A percentile compares a stretch with the other conserved stretches of the same genome.
Evolutionary conservation across 2,329 filamentous ascomycete species (phyloP).

Genomic region (Curvularia lunata): DNA sequence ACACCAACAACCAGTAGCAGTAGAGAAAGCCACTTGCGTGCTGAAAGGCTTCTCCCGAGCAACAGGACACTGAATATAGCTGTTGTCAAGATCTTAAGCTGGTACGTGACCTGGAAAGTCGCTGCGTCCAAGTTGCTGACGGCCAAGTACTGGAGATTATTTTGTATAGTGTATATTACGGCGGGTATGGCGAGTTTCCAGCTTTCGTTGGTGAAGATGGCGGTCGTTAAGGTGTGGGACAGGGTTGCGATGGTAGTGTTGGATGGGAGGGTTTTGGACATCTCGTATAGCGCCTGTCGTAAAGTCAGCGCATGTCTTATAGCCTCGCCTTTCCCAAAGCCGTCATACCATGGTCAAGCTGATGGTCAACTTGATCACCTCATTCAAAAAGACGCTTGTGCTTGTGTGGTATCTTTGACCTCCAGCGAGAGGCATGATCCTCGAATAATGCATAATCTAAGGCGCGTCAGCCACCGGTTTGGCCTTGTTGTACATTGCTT

Average conservation of each 20-base stretch:
- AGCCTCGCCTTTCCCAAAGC: no score
- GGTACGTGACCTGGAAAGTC: slow-evolving; percentile 91
- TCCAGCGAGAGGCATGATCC: slow-evolving; percentile 83
- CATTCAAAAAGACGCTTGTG: slow-evolving; percentile 91
- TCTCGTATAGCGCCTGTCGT: slow-evolving; percentile 74
- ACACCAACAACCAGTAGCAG: slow-evolving; percentile 82
- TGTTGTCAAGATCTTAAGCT: slow-evolving; percentile 91
- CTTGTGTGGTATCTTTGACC: slow-evolving; percentile 92
- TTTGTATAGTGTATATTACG: slow-evolving; percentile 86
- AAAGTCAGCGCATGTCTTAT: neutral
- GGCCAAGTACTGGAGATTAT: slow-evolving; percentile 90
- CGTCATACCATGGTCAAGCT: slow-evolving; percentile 71
- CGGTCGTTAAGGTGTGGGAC: slow-evolving; percentile 77
- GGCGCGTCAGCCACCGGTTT: slow-evolving; percentile 20
- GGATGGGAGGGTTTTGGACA: slow-evolving; percentile 76
- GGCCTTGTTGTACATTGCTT: neutral
- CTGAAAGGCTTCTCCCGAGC: slow-evolving; percentile 71
- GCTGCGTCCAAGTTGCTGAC: slow-evolving; percentile 90
- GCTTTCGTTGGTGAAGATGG: slow-evolving; percentile 86
- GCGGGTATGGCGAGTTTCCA: slow-evolving; percentile 95
- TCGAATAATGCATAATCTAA: slow-evolving; percentile 91
- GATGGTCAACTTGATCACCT: slow-evolving; percentile 86
- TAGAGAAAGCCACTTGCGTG: slow-evolving; percentile 80
- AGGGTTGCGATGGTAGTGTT: slow-evolving; percentile 81
- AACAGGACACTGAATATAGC: slow-evolving; percentile 85